Evolutionary conservation across 1,139 yeast genomes (phyloP).

Genomic region (Starmera stellimalicola): DNA sequence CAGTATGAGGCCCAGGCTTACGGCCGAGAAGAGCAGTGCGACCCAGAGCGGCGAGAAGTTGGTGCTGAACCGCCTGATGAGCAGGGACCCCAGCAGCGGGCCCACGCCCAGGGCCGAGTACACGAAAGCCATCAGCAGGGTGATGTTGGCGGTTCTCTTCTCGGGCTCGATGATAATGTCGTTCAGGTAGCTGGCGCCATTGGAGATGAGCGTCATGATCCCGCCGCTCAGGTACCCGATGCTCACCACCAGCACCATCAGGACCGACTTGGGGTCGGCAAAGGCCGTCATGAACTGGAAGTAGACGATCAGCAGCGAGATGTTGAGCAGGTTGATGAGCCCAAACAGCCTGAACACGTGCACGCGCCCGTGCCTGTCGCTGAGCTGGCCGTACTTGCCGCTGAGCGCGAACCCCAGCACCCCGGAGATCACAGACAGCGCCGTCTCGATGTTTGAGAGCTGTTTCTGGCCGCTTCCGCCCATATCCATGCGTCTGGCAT

Average conservation of each 20-base stretch:
- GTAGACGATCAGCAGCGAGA: conserved; percentile 8
- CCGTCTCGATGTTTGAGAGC: conserved; percentile 13
- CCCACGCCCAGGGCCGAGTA: conserved; percentile 46
- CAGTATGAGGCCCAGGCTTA: conserved; percentile 21
- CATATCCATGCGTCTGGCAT: conserved; percentile 8
- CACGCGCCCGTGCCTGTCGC: conserved; percentile 17
- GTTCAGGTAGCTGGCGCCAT: conserved; percentile 44
- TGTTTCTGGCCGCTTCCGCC: conserved; percentile 10
- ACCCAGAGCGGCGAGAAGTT: conserved; percentile 13
- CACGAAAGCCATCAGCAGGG: conserved; percentile 39
- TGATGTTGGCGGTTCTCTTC: conserved; percentile 39
- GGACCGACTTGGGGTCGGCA: conserved; percentile 9
- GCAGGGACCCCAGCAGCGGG: conserved; percentile 41
- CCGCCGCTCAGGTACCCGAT: conserved; percentile 35
- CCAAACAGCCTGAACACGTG: conserved; percentile 14
- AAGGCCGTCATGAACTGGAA: conserved; percentile 1
- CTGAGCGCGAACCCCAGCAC: conserved; percentile 15
- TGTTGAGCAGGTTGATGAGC: conserved; percentile 8
- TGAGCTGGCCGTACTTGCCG: conserved; percentile 18
- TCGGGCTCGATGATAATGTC: conserved; percentile 44
- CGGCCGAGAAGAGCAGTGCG: conserved; percentile 6
- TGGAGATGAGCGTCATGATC: conserved; percentile 33
- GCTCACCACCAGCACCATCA: conserved; percentile 6
- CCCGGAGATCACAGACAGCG: conserved; percentile 13
- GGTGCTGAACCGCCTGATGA: conserved; percentile 16